Evolutionary conservation across 2,329 filamentous ascomycete genomes (phyloP).

Genomic region (Verticillium albo-atrum): DNA sequence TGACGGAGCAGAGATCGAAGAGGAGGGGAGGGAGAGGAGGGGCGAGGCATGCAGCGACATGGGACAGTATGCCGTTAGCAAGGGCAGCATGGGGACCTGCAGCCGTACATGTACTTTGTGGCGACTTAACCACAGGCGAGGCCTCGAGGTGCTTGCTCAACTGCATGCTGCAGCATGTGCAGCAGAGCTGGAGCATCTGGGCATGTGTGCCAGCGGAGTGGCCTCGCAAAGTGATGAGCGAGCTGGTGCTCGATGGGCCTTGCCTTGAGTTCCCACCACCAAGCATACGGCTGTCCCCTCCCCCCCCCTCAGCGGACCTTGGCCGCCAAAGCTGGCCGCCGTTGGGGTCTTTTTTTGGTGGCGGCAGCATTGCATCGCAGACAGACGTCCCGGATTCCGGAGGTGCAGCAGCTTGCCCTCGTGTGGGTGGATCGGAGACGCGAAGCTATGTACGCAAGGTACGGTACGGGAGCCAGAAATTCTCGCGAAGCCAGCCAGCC

Average conservation of each 20-base stretch:
- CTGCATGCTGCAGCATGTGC: background rate
- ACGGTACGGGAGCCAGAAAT: background rate
- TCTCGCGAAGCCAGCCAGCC: background rate
- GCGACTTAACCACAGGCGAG: background rate
- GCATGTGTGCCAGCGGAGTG: background rate
- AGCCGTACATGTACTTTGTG: no score
- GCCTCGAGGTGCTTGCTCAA: background rate
- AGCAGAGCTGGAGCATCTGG: background rate
- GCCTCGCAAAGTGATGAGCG: background rate
- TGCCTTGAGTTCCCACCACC: background rate
- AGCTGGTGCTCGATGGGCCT: background rate
- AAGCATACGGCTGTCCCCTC: background rate
- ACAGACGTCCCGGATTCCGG: background rate
- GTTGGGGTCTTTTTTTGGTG: background rate
- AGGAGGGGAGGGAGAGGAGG: background rate
- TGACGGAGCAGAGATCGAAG: background rate
- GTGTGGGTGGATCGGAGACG: background rate
- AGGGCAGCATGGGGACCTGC: background rate
- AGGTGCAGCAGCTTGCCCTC: background rate
- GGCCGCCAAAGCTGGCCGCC: background rate
- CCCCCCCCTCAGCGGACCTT: background rate
- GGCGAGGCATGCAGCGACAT: background rate
- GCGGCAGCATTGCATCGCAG: background rate
- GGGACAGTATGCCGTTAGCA: background rate
- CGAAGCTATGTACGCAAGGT: background rate